Base-by-base conservation (phyloP, 1,284 basidiomycete species). In the Filobasidium uniguttulatum region DNA sequence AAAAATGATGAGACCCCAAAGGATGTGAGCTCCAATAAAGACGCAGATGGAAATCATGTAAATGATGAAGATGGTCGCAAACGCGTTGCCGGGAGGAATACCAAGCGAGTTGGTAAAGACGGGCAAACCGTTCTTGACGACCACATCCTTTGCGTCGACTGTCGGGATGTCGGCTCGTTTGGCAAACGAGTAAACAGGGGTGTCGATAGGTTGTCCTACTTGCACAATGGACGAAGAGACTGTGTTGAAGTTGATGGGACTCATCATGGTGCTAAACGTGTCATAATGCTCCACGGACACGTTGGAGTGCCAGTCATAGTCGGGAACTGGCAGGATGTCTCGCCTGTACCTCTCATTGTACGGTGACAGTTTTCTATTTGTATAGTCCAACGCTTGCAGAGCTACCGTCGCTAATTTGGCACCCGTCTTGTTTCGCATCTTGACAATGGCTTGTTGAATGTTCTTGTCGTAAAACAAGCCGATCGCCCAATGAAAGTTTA, bases 401-500 rank as follows among this genome's bases (percentile, higher is more conserved):
- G 80, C 77, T 20, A 75, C 73, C 56, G 81, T 77, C 4, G 76
- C 73, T 52, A 88, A 71, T 44, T 75, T 71, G 2, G 86, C 88
- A 9, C 89, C 90, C 0, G 90, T 94, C 44, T 76, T 72, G 54
- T 77, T 73, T 19, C 91, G 80, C 77, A 93, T 84, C 53, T 72
- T 73, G 61, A 84, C 77, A 63, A 97, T 91, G 23, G 84, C 80
- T 28, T 68, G 62, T 64, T 96, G 86, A 46, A 96, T 74, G 10
- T 75, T 65, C 5, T 74, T 71, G 20, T 78, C 73, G 37, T 77
- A 67, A 62, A 96, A 79, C n/a, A 97, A 71, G 0, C 85, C 86
- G 59, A 93, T 68, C 0, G 85, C 76, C 90, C 90, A 96, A 1
- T 81, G 77, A 59, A 94, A 93, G 65, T 94, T 94, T 58, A 81